Evolutionary conservation across 139 green algal genomes (phyloP), one percentile per base, ranked within the genome.

Genomic region (Deuterostichococcus epilithicus): DNA sequence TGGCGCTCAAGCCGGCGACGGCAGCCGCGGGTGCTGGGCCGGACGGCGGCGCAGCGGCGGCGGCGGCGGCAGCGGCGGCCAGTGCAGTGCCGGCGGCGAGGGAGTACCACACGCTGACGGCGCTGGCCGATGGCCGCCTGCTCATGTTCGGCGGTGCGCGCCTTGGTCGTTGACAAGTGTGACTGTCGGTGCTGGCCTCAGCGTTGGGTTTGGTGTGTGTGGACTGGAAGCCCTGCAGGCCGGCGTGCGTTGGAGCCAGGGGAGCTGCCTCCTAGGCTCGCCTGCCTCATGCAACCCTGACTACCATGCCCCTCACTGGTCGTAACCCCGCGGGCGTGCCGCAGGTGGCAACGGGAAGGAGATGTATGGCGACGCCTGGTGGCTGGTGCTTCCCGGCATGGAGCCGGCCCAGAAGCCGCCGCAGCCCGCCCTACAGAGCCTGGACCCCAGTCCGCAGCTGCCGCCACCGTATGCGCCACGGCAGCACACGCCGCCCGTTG

Each of bases 51-150:
- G 33, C 36, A 33, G 68, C 33, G 47, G 32, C 44, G 23, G 37
- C 68, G 13, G 71, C 33, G 58, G 66, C 3, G 52, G 18, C 5
- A 25, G 10, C 28, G 42, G 42, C 42, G 10, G 42, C 10, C 42
- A 13, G 42, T 13, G 26, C 25, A 23, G n/a, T 32, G 18, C 87
- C 87, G 22, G n/a, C 70, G 20, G 77, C 88, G 18, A 76, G 90
- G 20, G 90, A 93, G 90, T 90, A 89, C 74, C 88, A 92, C 88
- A 89, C 82, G 38, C 77, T 94, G 37, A 86, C 80, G 8, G 35
- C 76, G 1, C 76, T 91, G 47, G 68, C 74, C 3, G 82, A 81
- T 38, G 85, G 81, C 36, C 82, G 89, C 23, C 69, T 92, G 72
- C 74, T 94, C 65, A 77, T 94, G 74, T 81, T 92, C 81, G 90